Evolutionary conservation across 2,329 filamentous ascomycete genomes (phyloP).

Genomic region (Fusarium sp.): DNA sequence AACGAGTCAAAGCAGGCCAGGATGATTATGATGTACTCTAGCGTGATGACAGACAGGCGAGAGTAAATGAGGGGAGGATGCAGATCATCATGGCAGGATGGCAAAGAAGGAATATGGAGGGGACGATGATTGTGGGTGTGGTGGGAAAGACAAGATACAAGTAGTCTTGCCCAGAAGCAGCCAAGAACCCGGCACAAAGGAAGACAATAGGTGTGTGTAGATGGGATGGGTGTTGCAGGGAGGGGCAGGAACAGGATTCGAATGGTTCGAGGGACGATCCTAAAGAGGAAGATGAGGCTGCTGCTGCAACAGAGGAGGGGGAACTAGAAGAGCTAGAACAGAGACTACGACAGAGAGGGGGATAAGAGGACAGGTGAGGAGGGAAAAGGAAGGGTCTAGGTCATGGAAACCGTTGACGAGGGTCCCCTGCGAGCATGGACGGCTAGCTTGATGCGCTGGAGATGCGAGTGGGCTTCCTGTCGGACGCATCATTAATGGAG

Average conservation of each 20-base stretch:
- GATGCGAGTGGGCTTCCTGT: slow-evolving; percentile 4
- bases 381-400: slow-evolving; percentile 5
- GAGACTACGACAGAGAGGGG: not conserved
- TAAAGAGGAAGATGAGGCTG: slow-evolving; percentile 26
- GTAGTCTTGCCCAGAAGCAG: slow-evolving; percentile 25
- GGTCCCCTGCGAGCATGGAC: slow-evolving; percentile 29
- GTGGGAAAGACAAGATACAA: slow-evolving; percentile 35
- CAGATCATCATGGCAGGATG: slow-evolving; percentile 25
- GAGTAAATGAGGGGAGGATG: not conserved
- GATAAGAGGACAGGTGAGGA: slow-evolving; percentile 1
- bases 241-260: slow-evolving; percentile 8
- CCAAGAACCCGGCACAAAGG: slow-evolving; percentile 30
- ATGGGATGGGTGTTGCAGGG: slow-evolving; percentile 8
- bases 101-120: slow-evolving; percentile 21
- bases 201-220: slow-evolving; percentile 1
- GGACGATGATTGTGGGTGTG: slow-evolving; percentile 21
- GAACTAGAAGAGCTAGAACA: slow-evolving; percentile 14
- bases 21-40: slow-evolving; percentile 2
- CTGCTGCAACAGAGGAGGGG: slow-evolving; percentile 1
- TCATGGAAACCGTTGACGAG: slow-evolving; percentile 28
- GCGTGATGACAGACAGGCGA: not conserved
- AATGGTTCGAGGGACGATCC: slow-evolving; percentile 10
- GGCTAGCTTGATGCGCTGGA: slow-evolving; percentile 10
- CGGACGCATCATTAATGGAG: slow-evolving; percentile 4
- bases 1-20: slow-evolving; percentile 1